Conservation (phyloP, 192 early-diverging fungal species). For the Backusella psychrophila region DNA sequence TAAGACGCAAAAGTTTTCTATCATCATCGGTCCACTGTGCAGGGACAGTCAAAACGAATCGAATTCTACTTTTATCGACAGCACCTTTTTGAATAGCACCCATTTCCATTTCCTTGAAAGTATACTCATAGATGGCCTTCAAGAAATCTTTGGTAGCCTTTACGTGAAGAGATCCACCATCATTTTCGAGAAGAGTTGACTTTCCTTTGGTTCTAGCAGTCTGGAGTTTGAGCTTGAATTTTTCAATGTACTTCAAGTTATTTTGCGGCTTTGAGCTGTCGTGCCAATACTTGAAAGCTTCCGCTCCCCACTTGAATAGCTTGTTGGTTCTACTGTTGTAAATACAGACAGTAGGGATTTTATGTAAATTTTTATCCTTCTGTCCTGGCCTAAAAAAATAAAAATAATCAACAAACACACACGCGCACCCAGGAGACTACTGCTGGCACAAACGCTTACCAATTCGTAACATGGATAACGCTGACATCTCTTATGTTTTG, state of each 20-base stretch:
- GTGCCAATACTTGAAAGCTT: not conserved
- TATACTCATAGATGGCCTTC: not conserved
- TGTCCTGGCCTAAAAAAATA: not conserved
- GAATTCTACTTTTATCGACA: not conserved
- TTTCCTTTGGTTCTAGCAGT: not conserved
- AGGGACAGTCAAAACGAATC: constrained; percentile 8
- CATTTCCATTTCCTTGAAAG: not conserved
- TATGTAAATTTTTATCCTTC: not conserved
- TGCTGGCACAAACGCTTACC: not conserved
- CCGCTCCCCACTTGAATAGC: not conserved
- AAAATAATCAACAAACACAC: not conserved
- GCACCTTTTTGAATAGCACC: not conserved
- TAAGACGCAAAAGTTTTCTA: not conserved
- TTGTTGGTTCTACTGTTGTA: constrained; percentile 1
- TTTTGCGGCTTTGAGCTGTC: not conserved
- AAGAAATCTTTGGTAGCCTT: constrained; percentile 7
- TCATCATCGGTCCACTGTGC: not conserved
- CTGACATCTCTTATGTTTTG: not conserved
- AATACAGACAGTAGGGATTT: not conserved
- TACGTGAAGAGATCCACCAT: not conserved
- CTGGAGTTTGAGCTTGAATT: not conserved
- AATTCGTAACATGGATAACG: not conserved
- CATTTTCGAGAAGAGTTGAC: not conserved
- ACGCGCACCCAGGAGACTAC: not conserved
- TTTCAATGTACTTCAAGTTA: not conserved